These are phyloP conservation scores for Inonotus hispidus DNA, from an alignment of 1,284 basidiomycete genomes.

Conservation along the genomic window DNA sequence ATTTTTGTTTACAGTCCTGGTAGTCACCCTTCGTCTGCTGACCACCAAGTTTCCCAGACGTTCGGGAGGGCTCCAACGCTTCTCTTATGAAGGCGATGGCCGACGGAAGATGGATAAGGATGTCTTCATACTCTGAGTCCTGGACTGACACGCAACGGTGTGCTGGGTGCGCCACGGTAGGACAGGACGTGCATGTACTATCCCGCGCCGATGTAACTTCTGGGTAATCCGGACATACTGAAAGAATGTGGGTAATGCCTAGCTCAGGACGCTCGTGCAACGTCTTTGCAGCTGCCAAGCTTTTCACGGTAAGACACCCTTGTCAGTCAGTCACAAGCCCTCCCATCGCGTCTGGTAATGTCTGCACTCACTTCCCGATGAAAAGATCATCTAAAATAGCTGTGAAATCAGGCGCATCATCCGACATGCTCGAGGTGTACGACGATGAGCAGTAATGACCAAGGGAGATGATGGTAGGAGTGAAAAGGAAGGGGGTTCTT, in stretches of 20 bases:
- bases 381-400: conserved; percentile 35
- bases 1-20: not conserved
- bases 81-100: conserved; percentile 51
- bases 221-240: conserved; percentile 53
- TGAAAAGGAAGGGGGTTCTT: not conserved
- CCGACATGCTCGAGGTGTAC: not conserved
- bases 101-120: conserved; percentile 49
- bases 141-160: conserved; percentile 47
- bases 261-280: conserved; percentile 33
- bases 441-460: not conserved
- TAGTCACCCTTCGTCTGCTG: not conserved
- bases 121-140: conserved; percentile 56
- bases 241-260: conserved; percentile 53
- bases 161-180: conserved; percentile 22
- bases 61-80: conserved; percentile 32
- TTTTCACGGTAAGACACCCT: conserved; percentile 23
- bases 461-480: not conserved
- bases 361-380: conserved; percentile 45
- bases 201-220: conserved; percentile 15
- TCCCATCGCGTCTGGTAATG: not conserved
- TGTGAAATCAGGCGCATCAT: conserved; percentile 6
- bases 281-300: conserved; percentile 44
- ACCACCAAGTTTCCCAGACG: not conserved
- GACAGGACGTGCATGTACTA: conserved; percentile 21
- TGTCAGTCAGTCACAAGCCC: not conserved